Evolutionary conservation across 2,329 filamentous ascomycete species (phyloP).

Genomic region (Lecanoromycetidae sp.): DNA sequence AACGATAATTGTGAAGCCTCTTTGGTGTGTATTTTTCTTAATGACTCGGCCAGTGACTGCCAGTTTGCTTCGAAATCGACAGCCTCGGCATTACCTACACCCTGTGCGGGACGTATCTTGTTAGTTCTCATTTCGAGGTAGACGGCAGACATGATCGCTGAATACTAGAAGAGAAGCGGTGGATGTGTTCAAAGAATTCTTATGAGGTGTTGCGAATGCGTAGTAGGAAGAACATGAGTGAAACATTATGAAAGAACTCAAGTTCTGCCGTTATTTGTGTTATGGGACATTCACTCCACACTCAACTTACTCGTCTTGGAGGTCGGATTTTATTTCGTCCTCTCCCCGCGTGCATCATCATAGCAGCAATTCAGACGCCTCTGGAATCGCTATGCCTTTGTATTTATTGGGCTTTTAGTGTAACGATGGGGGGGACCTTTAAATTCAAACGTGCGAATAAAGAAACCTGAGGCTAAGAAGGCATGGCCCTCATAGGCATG

Average conservation of each 20-base stretch:
- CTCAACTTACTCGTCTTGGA: conserved; percentile 50
- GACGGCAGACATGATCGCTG: no score
- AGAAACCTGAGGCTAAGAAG: no score
- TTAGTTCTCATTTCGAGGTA: background rate
- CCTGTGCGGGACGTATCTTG: background rate
- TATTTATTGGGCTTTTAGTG: no score
- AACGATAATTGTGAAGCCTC: conserved; percentile 85
- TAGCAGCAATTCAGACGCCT: background rate
- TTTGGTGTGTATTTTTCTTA: conserved; percentile 81
- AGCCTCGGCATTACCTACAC: conserved; percentile 32
- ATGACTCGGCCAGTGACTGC: conserved; percentile 61
- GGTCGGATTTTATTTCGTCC: conserved; percentile 53
- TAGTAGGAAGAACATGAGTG: background rate
- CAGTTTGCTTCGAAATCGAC: conserved; percentile 81
- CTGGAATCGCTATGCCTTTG: background rate
- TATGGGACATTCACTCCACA: background rate
- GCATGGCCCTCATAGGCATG: no score
- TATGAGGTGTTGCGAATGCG: no score
- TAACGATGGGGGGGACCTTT: no score
- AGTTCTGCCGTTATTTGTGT: background rate
- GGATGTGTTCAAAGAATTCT: no score
- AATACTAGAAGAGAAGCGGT: no score
- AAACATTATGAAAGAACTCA: no score
- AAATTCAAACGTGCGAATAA: no score
- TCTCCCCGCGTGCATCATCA: conserved; percentile 40